Conservation (phyloP, 495 filamentous ascomycete species). For the Xylaria scruposa region DNA sequence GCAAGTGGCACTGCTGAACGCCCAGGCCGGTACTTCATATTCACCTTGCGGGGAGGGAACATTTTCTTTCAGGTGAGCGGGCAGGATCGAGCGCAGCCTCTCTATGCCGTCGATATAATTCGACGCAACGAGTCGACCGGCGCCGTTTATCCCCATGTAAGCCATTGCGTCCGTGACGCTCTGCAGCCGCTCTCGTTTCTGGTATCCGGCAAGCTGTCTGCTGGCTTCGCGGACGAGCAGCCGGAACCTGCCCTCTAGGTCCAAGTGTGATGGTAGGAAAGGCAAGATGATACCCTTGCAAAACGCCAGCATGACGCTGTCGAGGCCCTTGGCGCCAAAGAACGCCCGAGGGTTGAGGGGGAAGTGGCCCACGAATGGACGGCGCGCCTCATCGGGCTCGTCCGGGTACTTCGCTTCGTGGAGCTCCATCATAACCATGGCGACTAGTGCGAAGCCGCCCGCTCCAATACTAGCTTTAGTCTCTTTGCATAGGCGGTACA, state of each 20-base stretch:
- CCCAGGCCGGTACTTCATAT: slow-evolving; percentile 1
- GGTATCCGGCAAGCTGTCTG: slow-evolving; percentile 23
- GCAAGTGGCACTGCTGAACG: slow-evolving; percentile 1
- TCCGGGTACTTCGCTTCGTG: slow-evolving; percentile 16
- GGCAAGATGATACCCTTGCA: slow-evolving; percentile 18
- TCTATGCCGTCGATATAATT: slow-evolving; percentile 29
- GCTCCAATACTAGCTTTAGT: slow-evolving; percentile 25
- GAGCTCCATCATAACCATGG: slow-evolving; percentile 28
- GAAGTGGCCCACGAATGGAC: slow-evolving; percentile 24
- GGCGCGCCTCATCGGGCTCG: slow-evolving; percentile 17
- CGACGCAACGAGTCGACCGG: slow-evolving; percentile 24
- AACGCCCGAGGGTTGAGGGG: slow-evolving; percentile 24
- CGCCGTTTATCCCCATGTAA: slow-evolving; percentile 24
- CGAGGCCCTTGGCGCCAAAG: slow-evolving; percentile 10
- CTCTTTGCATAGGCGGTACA: slow-evolving; percentile 19
- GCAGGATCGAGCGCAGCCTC: slow-evolving; percentile 19
- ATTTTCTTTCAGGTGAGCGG: background rate
- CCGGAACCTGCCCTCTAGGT: slow-evolving; percentile 21
- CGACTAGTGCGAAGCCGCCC: slow-evolving; percentile 22
- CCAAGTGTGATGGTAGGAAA: slow-evolving; percentile 24
- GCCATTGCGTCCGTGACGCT: background rate
- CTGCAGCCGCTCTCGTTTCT: slow-evolving; percentile 21
- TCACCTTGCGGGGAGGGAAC: slow-evolving; percentile 19
- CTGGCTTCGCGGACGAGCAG: slow-evolving; percentile 23
- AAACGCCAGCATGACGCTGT: slow-evolving; percentile 25